Percentiles rank a stretch among this genome's conserved stretches.
phyloP scores from a whole-genome alignment of 306 rosid genomes.

The Prunus davidiana region DNA sequence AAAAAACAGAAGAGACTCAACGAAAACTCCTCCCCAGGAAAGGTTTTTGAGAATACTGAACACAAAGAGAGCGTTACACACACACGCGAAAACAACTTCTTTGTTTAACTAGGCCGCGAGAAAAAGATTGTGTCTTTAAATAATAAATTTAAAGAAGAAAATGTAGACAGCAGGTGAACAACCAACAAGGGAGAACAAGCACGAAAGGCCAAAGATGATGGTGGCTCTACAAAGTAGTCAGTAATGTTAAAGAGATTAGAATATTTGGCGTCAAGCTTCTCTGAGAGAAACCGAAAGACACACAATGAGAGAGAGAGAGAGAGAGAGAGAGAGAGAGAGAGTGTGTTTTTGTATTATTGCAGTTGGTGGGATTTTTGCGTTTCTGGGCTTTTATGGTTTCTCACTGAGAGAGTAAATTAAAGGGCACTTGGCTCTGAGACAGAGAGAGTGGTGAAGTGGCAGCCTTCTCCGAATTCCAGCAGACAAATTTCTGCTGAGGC shows the following conservation, averaged over 20 bases:
- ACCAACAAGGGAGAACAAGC: conserved; percentile 40
- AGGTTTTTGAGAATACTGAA: conserved; percentile 1
- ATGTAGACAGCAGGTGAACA: conserved; percentile 39
- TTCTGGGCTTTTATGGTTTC: not conserved
- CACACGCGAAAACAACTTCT: conserved; percentile 11
- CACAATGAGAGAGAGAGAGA: not conserved
- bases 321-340: not conserved
- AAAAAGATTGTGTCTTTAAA: not conserved
- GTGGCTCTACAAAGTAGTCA: not conserved
- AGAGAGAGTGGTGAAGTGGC: not conserved
- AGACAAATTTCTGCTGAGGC: not conserved
- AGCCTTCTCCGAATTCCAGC: not conserved
- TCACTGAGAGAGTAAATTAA: conserved; percentile 2
- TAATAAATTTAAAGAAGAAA: not conserved
- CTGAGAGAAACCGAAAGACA: conserved; percentile 2
- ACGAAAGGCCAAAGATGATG: conserved; percentile 39
- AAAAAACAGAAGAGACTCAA: not conserved
- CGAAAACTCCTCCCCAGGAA: conserved; percentile 1
- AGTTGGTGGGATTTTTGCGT: conserved; percentile 25
- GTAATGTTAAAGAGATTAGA: not conserved
- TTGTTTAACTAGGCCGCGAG: not conserved
- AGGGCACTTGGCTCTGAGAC: conserved; percentile 7
- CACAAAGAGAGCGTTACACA: conserved; percentile 17
- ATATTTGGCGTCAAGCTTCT: conserved; percentile 14
- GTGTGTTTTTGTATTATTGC: not conserved